Conservation (phyloP, 306 rosid species). For the Lathyrus aphaca region DNA sequence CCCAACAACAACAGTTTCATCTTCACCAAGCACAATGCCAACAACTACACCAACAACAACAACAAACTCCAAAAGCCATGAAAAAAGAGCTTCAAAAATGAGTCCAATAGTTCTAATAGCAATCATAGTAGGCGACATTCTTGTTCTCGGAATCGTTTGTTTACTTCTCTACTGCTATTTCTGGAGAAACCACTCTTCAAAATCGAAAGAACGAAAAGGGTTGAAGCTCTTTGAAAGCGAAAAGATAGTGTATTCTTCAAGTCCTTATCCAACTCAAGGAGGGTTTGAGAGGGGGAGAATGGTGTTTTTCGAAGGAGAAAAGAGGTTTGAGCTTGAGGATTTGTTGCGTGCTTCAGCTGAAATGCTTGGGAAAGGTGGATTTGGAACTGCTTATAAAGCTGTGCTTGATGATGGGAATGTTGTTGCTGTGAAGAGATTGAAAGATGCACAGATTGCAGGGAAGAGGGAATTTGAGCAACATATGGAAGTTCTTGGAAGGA, state of each 20-base stretch:
- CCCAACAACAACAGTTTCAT: slow-evolving; percentile 52
- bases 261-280: slow-evolving; percentile 73
- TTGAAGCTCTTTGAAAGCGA: slow-evolving; percentile 73
- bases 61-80: slow-evolving; percentile 20
- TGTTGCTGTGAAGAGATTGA: slow-evolving; percentile 90
- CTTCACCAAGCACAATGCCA: slow-evolving; percentile 74
- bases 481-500: slow-evolving; percentile 79
- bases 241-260: slow-evolving; percentile 85
- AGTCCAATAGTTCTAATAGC: slow-evolving; percentile 62
- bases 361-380: slow-evolving; percentile 97
- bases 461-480: slow-evolving; percentile 91
- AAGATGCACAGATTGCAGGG: slow-evolving; percentile 80
- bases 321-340: slow-evolving; percentile 84
- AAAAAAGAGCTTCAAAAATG: slow-evolving; percentile 47
- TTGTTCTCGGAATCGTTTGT: slow-evolving; percentile 60
- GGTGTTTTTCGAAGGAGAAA: slow-evolving; percentile 93
- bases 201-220: slow-evolving; percentile 50
- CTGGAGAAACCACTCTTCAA: slow-evolving; percentile 59
- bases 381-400: slow-evolving; percentile 97
- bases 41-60: not conserved
- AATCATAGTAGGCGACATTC: slow-evolving; percentile 70
- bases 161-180: slow-evolving; percentile 74
- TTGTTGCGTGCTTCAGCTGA: slow-evolving; percentile 94
- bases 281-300: slow-evolving; percentile 77
- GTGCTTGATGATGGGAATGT: slow-evolving; percentile 88